These are phyloP conservation scores for Hirschfeldia incana DNA, from an alignment of 345 rosid genomes.

Conservation along the genomic window DNA sequence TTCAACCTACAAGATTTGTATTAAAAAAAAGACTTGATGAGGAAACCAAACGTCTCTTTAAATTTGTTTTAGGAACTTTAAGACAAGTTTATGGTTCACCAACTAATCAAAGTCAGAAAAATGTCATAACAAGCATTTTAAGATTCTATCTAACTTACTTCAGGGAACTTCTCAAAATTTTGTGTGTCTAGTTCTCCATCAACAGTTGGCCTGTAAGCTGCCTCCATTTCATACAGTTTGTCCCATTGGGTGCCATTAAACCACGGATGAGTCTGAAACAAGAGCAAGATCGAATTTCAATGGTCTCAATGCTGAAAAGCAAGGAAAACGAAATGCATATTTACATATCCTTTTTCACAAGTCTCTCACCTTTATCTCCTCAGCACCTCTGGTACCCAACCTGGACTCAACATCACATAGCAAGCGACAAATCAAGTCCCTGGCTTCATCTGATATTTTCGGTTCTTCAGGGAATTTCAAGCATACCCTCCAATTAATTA, in stretches of 20 bases:
- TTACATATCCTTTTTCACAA: neutral
- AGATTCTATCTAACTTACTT: slow-evolving; percentile 55
- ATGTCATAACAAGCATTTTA: neutral
- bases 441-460: slow-evolving; percentile 79
- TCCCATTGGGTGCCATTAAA: slow-evolving; percentile 81
- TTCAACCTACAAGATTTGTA: slow-evolving; percentile 51
- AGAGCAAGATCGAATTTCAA: neutral
- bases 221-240: slow-evolving; percentile 79
- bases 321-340: neutral
- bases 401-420: slow-evolving; percentile 92
- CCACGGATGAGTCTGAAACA: slow-evolving; percentile 83
- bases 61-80: neutral
- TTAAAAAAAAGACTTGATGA: slow-evolving; percentile 20
- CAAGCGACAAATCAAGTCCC: slow-evolving; percentile 81
- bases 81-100: slow-evolving; percentile 13
- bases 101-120: neutral
- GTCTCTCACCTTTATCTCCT: slow-evolving; percentile 75
- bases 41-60: slow-evolving; percentile 13
- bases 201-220: slow-evolving; percentile 79
- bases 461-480: slow-evolving; percentile 95
- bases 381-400: slow-evolving; percentile 86
- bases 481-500: slow-evolving; percentile 90
- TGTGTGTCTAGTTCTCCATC: slow-evolving; percentile 93
- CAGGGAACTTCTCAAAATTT: slow-evolving; percentile 97
- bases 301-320: neutral